Base-by-base conservation (phyloP, 1,139 yeast species). In the Chernovozyma aurita region DNA sequence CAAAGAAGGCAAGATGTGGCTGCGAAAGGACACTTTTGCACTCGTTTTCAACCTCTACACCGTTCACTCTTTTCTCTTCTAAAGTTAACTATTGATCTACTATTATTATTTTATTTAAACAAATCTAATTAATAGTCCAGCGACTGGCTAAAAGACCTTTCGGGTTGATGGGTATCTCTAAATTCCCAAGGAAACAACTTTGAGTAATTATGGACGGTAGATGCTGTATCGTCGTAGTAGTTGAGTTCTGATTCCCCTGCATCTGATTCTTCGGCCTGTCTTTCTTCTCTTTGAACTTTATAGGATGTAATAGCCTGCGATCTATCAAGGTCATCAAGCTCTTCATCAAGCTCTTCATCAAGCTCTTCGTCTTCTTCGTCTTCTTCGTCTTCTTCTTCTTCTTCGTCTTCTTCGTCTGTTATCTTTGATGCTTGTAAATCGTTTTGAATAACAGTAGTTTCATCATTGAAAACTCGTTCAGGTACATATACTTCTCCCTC, bases 161-260 rank as follows among this genome's bases (percentile, higher is more conserved):
- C 66, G 3, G 68, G 52, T 12, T 37, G 38, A 5, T 30, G 30
- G 29, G 20, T 37, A 24, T 5, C 12, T 35, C 50, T 50, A 38
- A 48, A 57, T 42, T 65, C 71, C 72, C 72, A 65, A 0, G 72
- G 72, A 42, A 65, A 65, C 15, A 65, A 38, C 37, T 53, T 56
- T 7, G 18, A 24, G 21, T 22, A 24, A 25, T 29, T 14, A 29
- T 22, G 14, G 22, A 46, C 40, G n/a, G n/a, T n/a, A n/a, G n/a
- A n/a, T 28, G 45, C 36, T 28, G 39, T 49, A 20, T 35, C 32
- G 14, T 36, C 43, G 33, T 43, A 33, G 8, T 43, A 41, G 9
- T 37, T 42, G 27, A 33, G 29, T 4, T 47, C 40, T 27, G 9
- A 6, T 26, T 12, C 37, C 28, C 24, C 17, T 33, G 20, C 20